phyloP scores from a whole-genome alignment of 2,329 filamentous ascomycete genomes.

The Coniochaeta sp. region DNA sequence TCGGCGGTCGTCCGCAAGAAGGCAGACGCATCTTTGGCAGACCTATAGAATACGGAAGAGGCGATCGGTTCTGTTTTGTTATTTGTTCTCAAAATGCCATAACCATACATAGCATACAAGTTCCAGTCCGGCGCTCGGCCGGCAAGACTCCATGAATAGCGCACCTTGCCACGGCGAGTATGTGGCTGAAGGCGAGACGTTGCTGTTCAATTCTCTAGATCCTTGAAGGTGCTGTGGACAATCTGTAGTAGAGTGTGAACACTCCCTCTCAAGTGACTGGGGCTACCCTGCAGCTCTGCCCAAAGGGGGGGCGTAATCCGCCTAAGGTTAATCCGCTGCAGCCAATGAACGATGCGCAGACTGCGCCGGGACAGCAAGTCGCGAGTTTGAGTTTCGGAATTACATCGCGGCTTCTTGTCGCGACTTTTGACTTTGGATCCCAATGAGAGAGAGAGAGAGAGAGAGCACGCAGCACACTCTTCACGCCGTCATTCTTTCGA shows the following conservation, averaged over 20 bases:
- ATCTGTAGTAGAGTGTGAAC: no score
- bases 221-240: no score
- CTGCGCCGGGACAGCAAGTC: neutral
- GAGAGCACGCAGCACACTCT: neutral
- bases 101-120: no score
- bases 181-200: no score
- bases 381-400: slow-evolving; percentile 2
- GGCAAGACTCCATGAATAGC: no score
- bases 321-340: slow-evolving; percentile 4
- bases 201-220: no score
- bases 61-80: no score
- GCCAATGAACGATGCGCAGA: slow-evolving; percentile 7
- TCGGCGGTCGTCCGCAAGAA: neutral
- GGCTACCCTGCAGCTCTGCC: neutral
- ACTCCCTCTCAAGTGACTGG: neutral
- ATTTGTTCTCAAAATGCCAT: no score
- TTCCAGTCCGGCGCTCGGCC: no score
- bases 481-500: neutral
- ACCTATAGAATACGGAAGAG: no score
- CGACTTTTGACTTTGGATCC: neutral
- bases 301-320: neutral
- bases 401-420: neutral
- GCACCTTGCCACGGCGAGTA: no score
- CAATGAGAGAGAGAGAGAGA: neutral
- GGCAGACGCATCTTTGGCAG: neutral